Evolutionary conservation across 805 yeast genomes (phyloP), one percentile per base, ranked within the genome.

Genomic region (Candida hispaniensis): DNA sequence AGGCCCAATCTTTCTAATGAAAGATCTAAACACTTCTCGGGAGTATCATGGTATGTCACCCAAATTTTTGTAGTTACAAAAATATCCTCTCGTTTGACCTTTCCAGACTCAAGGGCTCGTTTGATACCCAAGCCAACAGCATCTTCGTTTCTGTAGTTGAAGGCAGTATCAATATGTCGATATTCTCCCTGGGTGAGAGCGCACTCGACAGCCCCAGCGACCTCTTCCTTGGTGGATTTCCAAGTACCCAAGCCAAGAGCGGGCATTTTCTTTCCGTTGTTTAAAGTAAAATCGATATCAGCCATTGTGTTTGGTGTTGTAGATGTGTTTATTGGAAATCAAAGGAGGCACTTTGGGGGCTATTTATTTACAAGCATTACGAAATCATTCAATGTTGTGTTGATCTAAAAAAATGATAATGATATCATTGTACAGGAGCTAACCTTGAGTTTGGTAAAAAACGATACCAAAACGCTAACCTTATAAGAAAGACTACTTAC

Each of bases 131-230:
- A 61, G 19, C 93, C 85, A 9, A 77, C 76, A 44, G 68, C 73
- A 11, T 55, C 61, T 54, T 81, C 93, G 50, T 75, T 76, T 2
- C 69, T 69, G 52, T 80, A 80, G 41, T 66, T 63, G 51, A 71
- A 70, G 3, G 91, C 91, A 7, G 85, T 72, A 53, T 79, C 93
- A 45, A 79, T 74, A 51, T 75, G 82, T 42, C 75, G 66, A 54
- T 75, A 75, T 7, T 86, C 86, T 6, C 63, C 60, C 49, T 71
- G 63, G 12, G 27, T 23, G 41, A 77, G 59, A 9, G 86, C 88
- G 19, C 26, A 20, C 35, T 34, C 39, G 14, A 43, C 39, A 15
- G 76, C 72, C 14, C 57, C 56, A 34, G 64, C 63, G 14, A 67
- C 69, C 18, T 61, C 64, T 19, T 60, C 59, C n/a, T 56, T 43